These are phyloP conservation scores for Naganishia sp. DNA, from an alignment of 1,284 basidiomycete species.

Conservation along the genomic window DNA sequence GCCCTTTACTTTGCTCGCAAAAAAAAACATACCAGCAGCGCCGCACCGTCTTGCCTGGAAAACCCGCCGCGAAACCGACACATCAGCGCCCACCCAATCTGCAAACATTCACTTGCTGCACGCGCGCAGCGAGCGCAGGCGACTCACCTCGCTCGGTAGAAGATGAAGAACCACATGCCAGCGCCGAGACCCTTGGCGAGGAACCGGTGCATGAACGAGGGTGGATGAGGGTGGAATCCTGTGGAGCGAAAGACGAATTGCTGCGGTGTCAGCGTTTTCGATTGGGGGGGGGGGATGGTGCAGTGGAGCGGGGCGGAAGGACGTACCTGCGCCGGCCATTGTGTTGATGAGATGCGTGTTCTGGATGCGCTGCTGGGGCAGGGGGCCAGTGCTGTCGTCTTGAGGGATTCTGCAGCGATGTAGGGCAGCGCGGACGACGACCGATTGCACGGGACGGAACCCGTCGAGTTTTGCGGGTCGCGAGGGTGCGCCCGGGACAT, in stretches of 20 bases:
- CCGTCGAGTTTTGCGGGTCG: constrained; percentile 16
- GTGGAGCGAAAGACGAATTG: constrained; percentile 6
- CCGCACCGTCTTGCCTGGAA: constrained; percentile 57
- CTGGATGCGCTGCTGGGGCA: not conserved
- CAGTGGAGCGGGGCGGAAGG: too few relatives aligned
- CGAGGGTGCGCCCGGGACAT: constrained; percentile 3
- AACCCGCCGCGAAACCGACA: not conserved
- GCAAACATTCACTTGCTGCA: too few relatives aligned
- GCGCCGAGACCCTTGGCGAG: constrained; percentile 82
- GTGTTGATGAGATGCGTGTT: constrained; percentile 21
- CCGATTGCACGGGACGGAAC: not conserved
- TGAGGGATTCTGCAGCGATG: not conserved
- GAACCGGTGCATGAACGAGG: constrained; percentile 72
- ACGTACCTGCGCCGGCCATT: constrained; percentile 45
- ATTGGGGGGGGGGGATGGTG: too few relatives aligned
- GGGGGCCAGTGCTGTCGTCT: too few relatives aligned
- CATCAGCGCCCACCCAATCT: not conserved
- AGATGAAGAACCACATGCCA: constrained; percentile 97
- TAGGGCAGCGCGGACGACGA: not conserved
- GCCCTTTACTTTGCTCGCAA: too few relatives aligned
- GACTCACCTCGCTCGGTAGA: constrained; percentile 82
- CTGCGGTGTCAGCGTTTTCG: not conserved
- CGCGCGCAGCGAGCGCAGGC: too few relatives aligned
- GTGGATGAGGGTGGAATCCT: constrained; percentile 82
- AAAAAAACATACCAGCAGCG: constrained; percentile 53